Evolutionary conservation across 176 grass and related monocot species (phyloP).

Genomic region (Musa acuminata): DNA sequence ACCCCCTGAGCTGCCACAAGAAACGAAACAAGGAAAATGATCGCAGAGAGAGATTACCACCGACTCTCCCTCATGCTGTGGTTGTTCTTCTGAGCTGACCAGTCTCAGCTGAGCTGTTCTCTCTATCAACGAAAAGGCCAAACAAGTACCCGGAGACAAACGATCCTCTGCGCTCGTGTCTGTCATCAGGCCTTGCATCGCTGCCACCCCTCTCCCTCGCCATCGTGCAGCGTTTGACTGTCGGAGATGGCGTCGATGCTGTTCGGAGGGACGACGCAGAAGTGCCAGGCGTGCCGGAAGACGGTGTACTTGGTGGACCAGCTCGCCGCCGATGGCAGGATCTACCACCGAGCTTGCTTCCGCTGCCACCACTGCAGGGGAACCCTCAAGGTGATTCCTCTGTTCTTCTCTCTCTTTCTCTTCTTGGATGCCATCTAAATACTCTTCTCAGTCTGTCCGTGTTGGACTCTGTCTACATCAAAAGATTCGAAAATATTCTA

Average conservation of each 20-base stretch:
- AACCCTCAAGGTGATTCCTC: conserved; percentile 67
- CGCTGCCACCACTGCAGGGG: conserved; percentile 91
- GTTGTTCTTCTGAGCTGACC: background rate
- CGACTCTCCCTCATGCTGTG: background rate
- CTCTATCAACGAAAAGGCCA: background rate
- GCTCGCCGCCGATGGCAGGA: conserved; percentile 74
- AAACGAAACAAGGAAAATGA: background rate
- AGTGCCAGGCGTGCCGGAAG: conserved; percentile 87
- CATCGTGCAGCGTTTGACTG: background rate
- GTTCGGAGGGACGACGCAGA: conserved; percentile 90
- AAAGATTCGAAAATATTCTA: background rate
- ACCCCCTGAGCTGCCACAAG: too few relatives aligned
- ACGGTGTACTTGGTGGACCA: conserved; percentile 91
- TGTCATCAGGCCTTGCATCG: too few relatives aligned
- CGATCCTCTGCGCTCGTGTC: too few relatives aligned
- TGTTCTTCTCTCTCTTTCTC: background rate
- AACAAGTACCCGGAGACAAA: background rate
- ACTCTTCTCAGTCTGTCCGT: background rate
- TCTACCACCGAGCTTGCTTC: conserved; percentile 95
- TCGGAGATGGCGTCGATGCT: conserved; percentile 36
- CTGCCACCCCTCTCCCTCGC: too few relatives aligned
- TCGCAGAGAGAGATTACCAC: background rate
- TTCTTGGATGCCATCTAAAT: background rate
- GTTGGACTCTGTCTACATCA: background rate
- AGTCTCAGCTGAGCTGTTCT: conserved; percentile 2